Evolutionary conservation across 2,329 filamentous ascomycete genomes (phyloP), one percentile per base, ranked within the genome.

Genomic region (Trichoderma sp.): DNA sequence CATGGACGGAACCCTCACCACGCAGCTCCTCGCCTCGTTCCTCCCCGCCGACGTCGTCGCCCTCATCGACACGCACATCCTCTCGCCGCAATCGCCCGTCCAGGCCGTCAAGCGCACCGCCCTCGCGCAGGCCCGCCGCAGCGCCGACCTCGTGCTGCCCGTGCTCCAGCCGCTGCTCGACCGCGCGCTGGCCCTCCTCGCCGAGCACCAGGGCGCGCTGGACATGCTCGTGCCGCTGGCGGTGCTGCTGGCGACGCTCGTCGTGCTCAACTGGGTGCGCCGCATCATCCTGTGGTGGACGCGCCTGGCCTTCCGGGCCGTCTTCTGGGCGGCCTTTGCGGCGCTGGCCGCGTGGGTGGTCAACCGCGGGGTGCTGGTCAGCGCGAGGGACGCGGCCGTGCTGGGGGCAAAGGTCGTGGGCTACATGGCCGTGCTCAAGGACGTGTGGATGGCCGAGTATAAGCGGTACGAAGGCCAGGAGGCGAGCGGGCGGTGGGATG

Each of bases 281-380:
- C 87, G 92, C 70, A 81, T 93, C 24, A 84, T 97, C 69, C 82
- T 93, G 76, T 96, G 90, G 82, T 93, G 93, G 88, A 87, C 93
- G 64, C 83, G 86, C n/a, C 76, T 97, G 68, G 84, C 85, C 13
- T 78, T 92, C 72, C 81, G 86, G 29, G 73, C 93, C 53, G 78
- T 87, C 1, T 88, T 93, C 72, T 96, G 89, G 88, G 86, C 85
- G 1, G 77, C 82, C 2, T 73, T 94, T 2, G 80, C 85, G 5
- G 83, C 84, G 0, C 53, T 89, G 0, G 83, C 83, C 0, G 81
- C 89, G 21, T 84, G 85, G 70, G 83, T 91, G 4, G 91, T 86
- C 78, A 88, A 89, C 75, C 83, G 92, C 2, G 90, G 93, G 0
- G 77, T 90, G 19, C 87, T 88, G 72, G 88, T 88, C 69, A 90